Percentiles rank a stretch among this genome's conserved stretches.
These are phyloP conservation scores for Aspergillus quadrilineatus DNA, from an alignment of 2,329 filamentous ascomycete species.

Conservation along the genomic window DNA sequence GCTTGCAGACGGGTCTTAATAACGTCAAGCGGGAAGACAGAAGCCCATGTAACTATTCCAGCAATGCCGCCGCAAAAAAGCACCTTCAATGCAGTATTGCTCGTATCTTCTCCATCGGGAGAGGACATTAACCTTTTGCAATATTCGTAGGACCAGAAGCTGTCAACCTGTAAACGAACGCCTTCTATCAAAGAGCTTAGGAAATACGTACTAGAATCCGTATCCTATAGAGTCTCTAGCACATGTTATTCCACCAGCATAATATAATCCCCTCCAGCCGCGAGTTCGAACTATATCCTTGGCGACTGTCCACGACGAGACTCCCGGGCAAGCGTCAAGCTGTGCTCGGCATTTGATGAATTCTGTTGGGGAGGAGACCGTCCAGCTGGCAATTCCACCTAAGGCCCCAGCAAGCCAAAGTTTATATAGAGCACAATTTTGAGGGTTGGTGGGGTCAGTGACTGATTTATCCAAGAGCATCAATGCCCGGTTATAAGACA, in stretches of 20 bases:
- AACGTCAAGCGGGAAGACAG: slow-evolving; percentile 86
- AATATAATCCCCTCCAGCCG: slow-evolving; percentile 70
- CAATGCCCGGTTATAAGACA: slow-evolving; percentile 85
- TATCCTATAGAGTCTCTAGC: slow-evolving; percentile 88
- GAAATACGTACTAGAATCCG: slow-evolving; percentile 72
- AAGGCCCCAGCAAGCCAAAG: slow-evolving; percentile 78
- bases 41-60: slow-evolving; percentile 84
- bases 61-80: slow-evolving; percentile 84
- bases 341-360: slow-evolving; percentile 88
- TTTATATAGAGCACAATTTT: slow-evolving; percentile 57
- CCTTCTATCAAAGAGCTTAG: slow-evolving; percentile 3
- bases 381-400: slow-evolving; percentile 81
- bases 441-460: slow-evolving; percentile 45
- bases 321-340: slow-evolving; percentile 49
- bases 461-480: slow-evolving; percentile 53
- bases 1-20: slow-evolving; percentile 91
- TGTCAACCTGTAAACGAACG: slow-evolving; percentile 27
- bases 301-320: slow-evolving; percentile 64
- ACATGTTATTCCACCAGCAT: slow-evolving; percentile 77
- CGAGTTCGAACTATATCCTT: slow-evolving; percentile 60
- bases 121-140: slow-evolving; percentile 60
- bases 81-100: slow-evolving; percentile 60
- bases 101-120: slow-evolving; percentile 37
- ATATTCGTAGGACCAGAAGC: slow-evolving; percentile 87
- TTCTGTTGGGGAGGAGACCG: slow-evolving; percentile 84